Percentiles rank a stretch among this genome's conserved stretches.
Evolutionary conservation across 345 rosid genomes (phyloP).

Genomic region (Trapa bicornis): DNA sequence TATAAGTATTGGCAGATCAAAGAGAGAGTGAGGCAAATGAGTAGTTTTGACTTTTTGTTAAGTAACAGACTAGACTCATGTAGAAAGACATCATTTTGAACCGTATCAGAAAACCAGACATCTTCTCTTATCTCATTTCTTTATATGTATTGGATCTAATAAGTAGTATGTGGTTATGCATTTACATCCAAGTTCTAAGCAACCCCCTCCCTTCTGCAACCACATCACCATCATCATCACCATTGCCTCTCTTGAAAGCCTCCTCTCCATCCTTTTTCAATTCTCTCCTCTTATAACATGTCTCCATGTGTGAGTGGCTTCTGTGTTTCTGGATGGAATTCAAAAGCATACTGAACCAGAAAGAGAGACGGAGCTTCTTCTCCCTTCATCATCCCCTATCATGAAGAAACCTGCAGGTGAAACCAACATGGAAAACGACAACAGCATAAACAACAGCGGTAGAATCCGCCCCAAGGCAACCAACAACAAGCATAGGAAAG

Average conservation of each 20-base stretch:
- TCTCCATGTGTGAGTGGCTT: background rate
- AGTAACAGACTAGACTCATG: background rate
- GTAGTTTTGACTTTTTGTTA: slow-evolving; percentile 4
- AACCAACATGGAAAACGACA: slow-evolving; percentile 5
- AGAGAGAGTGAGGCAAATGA: slow-evolving; percentile 51
- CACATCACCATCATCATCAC: slow-evolving; percentile 50
- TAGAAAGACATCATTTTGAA: too few relatives aligned
- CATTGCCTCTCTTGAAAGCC: slow-evolving; percentile 42
- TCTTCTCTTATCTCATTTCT: too few relatives aligned
- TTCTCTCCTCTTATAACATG: slow-evolving; percentile 14
- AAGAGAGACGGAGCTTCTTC: background rate
- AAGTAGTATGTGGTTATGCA: slow-evolving; percentile 6
- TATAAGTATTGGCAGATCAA: slow-evolving; percentile 2
- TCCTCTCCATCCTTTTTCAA: slow-evolving; percentile 15
- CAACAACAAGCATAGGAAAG: slow-evolving; percentile 47
- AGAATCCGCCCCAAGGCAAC: slow-evolving; percentile 7
- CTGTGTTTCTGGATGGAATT: slow-evolving; percentile 10
- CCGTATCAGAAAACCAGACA: too few relatives aligned
- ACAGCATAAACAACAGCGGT: background rate
- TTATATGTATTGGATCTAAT: too few relatives aligned
- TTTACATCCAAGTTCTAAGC: slow-evolving; percentile 35
- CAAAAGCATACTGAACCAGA: background rate
- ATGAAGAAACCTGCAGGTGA: slow-evolving; percentile 11
- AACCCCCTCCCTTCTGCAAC: slow-evolving; percentile 31
- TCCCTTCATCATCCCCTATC: background rate